phyloP scores from a whole-genome alignment of 2,329 filamentous ascomycete genomes.

The Phaeosphaeriaceae sp. region DNA sequence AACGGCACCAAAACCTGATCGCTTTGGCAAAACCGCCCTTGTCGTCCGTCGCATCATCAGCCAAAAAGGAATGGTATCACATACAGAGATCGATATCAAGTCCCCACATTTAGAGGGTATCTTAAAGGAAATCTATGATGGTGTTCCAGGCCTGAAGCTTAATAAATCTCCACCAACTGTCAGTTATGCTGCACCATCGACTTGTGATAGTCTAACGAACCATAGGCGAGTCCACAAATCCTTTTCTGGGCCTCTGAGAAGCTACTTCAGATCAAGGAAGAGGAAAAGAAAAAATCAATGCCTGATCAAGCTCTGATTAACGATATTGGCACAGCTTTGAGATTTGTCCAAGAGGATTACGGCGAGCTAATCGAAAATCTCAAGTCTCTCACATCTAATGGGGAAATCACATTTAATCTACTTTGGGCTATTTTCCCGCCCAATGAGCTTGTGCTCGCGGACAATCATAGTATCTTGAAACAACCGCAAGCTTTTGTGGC shows the following conservation, averaged over 20 bases:
- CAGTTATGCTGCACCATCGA: not conserved
- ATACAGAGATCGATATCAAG: conserved; percentile 2
- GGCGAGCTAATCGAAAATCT: not conserved
- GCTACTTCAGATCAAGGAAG: conserved; percentile 1
- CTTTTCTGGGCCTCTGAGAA: not conserved
- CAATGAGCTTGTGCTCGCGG: not conserved
- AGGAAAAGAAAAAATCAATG: not conserved
- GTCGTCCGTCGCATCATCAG: conserved; percentile 4
- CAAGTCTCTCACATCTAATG: not conserved
- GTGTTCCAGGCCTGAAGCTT: conserved; percentile 1
- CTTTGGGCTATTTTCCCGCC: conserved; percentile 4
- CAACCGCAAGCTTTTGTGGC: not conserved
- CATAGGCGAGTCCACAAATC: not conserved
- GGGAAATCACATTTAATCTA: conserved; percentile 2
- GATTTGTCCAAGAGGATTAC: conserved; percentile 1
- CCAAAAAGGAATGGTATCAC: conserved; percentile 1
- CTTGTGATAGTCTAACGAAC: not conserved
- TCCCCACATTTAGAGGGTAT: conserved; percentile 1
- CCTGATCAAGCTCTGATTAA: conserved; percentile 2
- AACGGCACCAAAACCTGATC: not conserved
- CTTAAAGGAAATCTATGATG: conserved; percentile 2
- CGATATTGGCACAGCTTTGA: conserved; percentile 1
- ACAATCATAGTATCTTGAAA: not conserved
- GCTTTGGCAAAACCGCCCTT: conserved; percentile 3
- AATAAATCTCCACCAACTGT: conserved; percentile 4